Conservation (phyloP, 768 basidiomycete genomes). For the Lactifluus volemus region DNA sequence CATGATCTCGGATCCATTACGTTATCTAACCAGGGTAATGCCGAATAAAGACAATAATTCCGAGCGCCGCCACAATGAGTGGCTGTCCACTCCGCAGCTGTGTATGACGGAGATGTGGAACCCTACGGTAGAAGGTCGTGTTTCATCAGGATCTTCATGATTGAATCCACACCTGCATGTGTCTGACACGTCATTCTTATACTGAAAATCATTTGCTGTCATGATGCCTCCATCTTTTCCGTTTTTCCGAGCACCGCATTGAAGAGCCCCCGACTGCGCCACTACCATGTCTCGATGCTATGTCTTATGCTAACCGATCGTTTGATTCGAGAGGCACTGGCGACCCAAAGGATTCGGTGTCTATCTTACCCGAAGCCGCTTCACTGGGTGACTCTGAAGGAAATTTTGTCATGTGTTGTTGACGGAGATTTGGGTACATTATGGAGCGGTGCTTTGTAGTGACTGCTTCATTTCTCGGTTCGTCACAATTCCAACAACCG, state of each 20-base stretch:
- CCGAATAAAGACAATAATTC: slow-evolving; percentile 5
- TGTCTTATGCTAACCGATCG: slow-evolving; percentile 8
- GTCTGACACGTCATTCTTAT: neutral
- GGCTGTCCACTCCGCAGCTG: neutral
- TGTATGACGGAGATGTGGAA: neutral
- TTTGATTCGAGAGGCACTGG: neutral
- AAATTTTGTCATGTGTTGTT: slow-evolving; percentile 1
- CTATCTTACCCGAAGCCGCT: slow-evolving; percentile 8
- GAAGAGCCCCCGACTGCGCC: slow-evolving; percentile 3
- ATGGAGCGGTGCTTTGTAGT: slow-evolving; percentile 4
- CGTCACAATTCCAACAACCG: neutral
- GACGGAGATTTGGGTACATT: slow-evolving; percentile 1
- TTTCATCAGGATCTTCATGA: slow-evolving; percentile 6
- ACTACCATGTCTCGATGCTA: neutral
- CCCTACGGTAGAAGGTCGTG: neutral
- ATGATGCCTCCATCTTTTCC: neutral
- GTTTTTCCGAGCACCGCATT: slow-evolving; percentile 9
- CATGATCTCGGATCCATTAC: neutral
- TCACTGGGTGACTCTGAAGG: neutral
- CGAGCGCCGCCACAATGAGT: neutral
- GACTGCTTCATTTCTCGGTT: neutral
- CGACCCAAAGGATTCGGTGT: neutral
- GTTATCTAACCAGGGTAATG: neutral
- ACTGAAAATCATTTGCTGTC: neutral
- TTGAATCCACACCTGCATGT: neutral